phyloP scores from a whole-genome alignment of 495 filamentous ascomycete genomes.

The Penicillium paradoxum region DNA sequence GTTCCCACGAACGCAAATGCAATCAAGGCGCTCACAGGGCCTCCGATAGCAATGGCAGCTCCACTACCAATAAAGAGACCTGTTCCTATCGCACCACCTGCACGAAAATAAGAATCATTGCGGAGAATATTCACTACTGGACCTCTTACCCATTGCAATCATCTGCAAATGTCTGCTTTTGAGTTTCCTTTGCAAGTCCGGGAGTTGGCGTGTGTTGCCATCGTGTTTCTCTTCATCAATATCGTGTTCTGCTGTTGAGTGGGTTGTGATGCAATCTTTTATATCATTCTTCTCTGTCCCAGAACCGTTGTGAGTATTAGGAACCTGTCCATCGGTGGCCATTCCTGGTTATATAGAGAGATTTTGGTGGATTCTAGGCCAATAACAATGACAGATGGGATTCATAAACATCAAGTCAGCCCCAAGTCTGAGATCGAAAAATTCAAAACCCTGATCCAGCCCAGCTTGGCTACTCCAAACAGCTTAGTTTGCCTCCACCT shows the following conservation, averaged over 20 bases:
- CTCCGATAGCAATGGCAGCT: constrained; percentile 54
- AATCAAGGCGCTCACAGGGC: constrained; percentile 59
- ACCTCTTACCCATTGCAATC: constrained; percentile 53
- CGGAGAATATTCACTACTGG: neutral
- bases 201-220: constrained; percentile 4
- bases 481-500: neutral
- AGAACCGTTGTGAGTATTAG: neutral
- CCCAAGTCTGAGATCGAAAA: neutral
- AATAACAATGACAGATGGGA: too few relatives aligned
- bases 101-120: neutral
- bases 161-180: constrained; percentile 62
- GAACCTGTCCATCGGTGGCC: neutral
- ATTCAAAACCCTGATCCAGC: neutral
- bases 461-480: neutral
- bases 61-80: constrained; percentile 69
- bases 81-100: constrained; percentile 67
- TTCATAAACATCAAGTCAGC: too few relatives aligned
- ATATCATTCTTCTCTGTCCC: neutral
- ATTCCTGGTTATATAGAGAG: neutral
- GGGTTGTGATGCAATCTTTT: neutral
- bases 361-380: neutral
- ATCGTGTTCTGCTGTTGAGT: neutral
- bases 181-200: constrained; percentile 45
- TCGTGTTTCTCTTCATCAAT: constrained; percentile 5
- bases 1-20: constrained; percentile 54